These are phyloP conservation scores for Chlamydomonas sp. DNA, from an alignment of 139 green algal genomes.

Conservation along the genomic window DNA sequence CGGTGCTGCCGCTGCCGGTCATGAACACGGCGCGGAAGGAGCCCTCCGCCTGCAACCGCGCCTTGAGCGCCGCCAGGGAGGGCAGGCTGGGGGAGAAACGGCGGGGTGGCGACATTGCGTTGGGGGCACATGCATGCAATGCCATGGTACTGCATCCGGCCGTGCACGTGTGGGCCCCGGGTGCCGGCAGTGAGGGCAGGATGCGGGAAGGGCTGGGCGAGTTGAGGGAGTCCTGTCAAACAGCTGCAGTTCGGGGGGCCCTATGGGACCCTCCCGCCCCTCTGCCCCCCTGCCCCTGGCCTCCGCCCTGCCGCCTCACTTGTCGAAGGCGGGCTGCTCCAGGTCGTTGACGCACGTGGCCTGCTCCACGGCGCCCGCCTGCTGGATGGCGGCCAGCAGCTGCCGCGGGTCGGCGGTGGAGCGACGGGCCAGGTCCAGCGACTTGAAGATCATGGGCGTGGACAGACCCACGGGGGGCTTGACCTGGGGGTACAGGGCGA, in stretches of 20 bases:
- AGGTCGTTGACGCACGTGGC: constrained; percentile 91
- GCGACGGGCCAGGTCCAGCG: constrained; percentile 83
- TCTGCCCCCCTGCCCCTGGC: neutral
- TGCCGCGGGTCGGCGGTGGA: constrained; percentile 80
- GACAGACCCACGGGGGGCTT: constrained; percentile 89
- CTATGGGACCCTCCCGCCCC: neutral
- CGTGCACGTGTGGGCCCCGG: neutral
- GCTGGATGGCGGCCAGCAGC: constrained; percentile 74
- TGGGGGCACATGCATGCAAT: neutral
- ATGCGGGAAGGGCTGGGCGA: neutral
- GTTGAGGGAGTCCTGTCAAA: too few relatives aligned
- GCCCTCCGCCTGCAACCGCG: constrained; percentile 62
- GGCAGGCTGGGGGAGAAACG: constrained; percentile 69
- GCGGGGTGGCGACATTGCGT: neutral
- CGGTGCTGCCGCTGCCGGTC: constrained; percentile 93
- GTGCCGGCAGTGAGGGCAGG: neutral
- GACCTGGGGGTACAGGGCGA: constrained; percentile 37
- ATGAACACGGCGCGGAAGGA: constrained; percentile 94
- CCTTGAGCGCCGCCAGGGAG: constrained; percentile 85
- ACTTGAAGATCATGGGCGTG: constrained; percentile 95
- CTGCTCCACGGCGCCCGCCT: constrained; percentile 44
- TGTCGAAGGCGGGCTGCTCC: constrained; percentile 94
- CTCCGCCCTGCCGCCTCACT: constrained; percentile 43
- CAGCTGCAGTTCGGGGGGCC: too few relatives aligned
- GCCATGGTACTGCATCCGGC: neutral